Evolutionary conservation across 2,329 filamentous ascomycete genomes (phyloP).

Genomic region (Chrysosphaeria jannelii): DNA sequence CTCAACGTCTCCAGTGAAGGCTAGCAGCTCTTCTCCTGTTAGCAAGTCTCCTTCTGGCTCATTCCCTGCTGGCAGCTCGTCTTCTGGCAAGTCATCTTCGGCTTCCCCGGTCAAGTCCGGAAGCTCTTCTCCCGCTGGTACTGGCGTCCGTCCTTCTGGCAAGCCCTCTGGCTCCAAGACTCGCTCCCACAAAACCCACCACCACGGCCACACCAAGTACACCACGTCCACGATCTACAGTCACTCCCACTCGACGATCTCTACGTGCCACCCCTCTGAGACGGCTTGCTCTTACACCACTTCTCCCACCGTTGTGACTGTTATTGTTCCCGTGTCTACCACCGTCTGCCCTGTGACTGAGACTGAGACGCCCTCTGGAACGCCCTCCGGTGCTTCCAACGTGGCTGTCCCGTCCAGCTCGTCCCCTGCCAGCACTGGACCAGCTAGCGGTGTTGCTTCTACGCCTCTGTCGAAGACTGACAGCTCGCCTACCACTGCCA

Average conservation of each 20-base stretch:
- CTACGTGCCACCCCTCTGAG: conserved; percentile 15
- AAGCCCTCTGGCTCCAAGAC: conserved; percentile 1
- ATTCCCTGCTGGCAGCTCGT: background rate
- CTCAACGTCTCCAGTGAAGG: background rate
- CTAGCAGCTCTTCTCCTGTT: conserved; percentile 5
- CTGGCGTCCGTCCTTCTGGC: too few species aligned
- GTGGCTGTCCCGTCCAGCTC: background rate
- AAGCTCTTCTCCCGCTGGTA: background rate
- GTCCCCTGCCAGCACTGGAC: conserved; percentile 2
- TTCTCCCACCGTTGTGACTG: conserved; percentile 14
- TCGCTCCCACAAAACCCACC: too few species aligned
- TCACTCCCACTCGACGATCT: conserved; percentile 18
- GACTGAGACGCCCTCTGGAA: conserved; percentile 12
- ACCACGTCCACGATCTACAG: conserved; percentile 13
- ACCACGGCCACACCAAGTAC: conserved; percentile 2
- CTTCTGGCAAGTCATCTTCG: conserved; percentile 5
- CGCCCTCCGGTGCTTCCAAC: background rate
- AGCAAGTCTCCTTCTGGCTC: conserved; percentile 4
- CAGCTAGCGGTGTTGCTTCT: conserved; percentile 1
- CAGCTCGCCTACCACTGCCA: background rate
- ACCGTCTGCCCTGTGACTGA: conserved; percentile 31
- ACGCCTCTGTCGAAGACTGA: conserved; percentile 1
- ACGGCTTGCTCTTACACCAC: conserved; percentile 18
- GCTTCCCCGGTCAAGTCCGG: background rate
- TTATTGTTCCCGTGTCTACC: conserved; percentile 24